Conservation (phyloP, 106 monocot species). For the Dendrobium nobile region DNA sequence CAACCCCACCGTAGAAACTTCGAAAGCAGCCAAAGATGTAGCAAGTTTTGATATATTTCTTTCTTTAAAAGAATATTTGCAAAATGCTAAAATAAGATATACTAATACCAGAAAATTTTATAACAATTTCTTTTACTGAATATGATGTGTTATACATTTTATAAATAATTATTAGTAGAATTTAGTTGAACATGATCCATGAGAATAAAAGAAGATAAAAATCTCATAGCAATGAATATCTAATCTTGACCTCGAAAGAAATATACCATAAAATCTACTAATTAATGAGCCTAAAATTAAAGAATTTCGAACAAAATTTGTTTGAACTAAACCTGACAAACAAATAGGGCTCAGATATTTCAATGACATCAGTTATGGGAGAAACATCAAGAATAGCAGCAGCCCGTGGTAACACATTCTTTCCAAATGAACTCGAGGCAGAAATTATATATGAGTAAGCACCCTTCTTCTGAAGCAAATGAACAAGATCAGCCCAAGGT, state of each 20-base stretch:
- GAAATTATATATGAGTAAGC: conserved; percentile 72
- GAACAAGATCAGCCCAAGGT: conserved; percentile 81
- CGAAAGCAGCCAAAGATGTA: background rate
- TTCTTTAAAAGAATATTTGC: background rate
- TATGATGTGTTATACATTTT: background rate
- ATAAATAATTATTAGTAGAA: background rate
- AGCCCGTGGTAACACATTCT: conserved; percentile 85
- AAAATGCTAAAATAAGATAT: background rate
- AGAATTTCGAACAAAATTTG: background rate
- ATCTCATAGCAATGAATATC: background rate
- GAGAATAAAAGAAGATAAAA: background rate
- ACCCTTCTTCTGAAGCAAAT: conserved; percentile 54
- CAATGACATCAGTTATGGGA: conserved; percentile 82
- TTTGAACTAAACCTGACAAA: conserved; percentile 64
- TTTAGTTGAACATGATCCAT: background rate
- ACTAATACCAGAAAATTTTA: background rate
- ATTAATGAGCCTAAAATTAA: background rate
- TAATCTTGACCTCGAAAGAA: background rate
- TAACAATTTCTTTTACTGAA: background rate
- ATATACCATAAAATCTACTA: background rate
- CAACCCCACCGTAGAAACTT: background rate
- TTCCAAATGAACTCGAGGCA: conserved; percentile 89
- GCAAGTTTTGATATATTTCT: background rate
- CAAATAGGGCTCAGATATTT: conserved; percentile 56
- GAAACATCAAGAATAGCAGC: conserved; percentile 95